Conservation (phyloP, 2,329 filamentous ascomycete genomes). For the Monilinia vaccinii-corymbosi region DNA sequence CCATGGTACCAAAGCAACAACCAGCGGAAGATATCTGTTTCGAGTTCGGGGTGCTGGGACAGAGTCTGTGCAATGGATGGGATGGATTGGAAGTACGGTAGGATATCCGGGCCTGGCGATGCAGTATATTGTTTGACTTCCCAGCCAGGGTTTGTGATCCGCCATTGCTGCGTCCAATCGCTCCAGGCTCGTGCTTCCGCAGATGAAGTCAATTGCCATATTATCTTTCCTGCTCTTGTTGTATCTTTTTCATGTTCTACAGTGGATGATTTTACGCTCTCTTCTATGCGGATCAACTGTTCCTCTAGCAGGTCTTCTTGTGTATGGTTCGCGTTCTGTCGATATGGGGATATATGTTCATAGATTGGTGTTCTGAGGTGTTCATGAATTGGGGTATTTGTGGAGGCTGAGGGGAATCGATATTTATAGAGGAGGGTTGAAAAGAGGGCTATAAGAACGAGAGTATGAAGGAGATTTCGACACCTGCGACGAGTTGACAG, state of each 20-base stretch:
- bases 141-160: conserved; percentile 15
- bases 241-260: neutral
- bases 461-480: neutral
- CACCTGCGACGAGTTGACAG: neutral
- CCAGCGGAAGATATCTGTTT: conserved; percentile 16
- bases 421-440: neutral
- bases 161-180: conserved; percentile 17
- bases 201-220: conserved; percentile 18
- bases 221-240: conserved; percentile 11
- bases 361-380: conserved; percentile 10
- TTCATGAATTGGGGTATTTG: neutral
- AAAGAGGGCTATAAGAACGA: neutral
- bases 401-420: neutral
- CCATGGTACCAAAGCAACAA: conserved; percentile 21
- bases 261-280: conserved; percentile 1
- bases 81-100: conserved; percentile 11
- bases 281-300: conserved; percentile 14
- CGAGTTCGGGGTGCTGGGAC: conserved; percentile 6
- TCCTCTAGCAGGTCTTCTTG: conserved; percentile 16
- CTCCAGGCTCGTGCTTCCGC: conserved; percentile 4
- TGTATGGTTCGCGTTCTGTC: conserved; percentile 10
- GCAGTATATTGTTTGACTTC: conserved; percentile 10
- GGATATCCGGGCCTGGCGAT: conserved; percentile 8
- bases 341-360: conserved; percentile 18
- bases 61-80: conserved; percentile 12